Base-by-base conservation (phyloP, 2,329 filamentous ascomycete genomes). In the Immersiporthe knoxdaviesiana region DNA sequence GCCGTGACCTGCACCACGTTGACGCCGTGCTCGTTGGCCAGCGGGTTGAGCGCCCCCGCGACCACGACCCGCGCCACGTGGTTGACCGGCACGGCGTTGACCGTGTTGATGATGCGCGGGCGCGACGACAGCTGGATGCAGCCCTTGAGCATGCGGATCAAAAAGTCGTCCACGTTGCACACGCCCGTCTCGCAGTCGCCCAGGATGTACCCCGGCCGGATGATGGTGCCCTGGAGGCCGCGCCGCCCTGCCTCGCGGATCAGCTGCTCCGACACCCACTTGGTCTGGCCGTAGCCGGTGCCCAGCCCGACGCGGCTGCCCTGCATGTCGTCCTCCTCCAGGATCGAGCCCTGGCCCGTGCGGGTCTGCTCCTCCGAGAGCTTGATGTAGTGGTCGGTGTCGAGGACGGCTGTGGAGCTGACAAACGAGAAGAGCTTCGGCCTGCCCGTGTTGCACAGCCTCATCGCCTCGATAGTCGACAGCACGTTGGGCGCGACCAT, bases 211-310 rank as follows among this genome's bases (percentile, higher is more conserved):
- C 95, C 94, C 3, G 95, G 91, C 16, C 95, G 89, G 63, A 97
- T 84, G 56, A 97, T 88, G 30, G 90, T 86, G 21, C 93, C 94
- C 21, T 81, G 83, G 1, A 97, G 87, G 16, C 95, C 94, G 68
- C 92, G 87, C 68, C 83, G 84, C 63, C 94, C 93, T 35, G 95
- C 94, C 78, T 93, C 91, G 32, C 92, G 87, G 30, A 94, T 87
- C 62, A 97, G 84, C 63, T 87, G 81, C 74, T 90, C 87, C 14
- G 87, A 86, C 7, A 88, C 92, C 94, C 94, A 97, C 81, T 98
- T 97, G 73, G 88, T 89, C 79, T 97, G 94, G 2, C 95, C 94
- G 75, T 97, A 97, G 6, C 95, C 94, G 0, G 92, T 97, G 52
- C 89, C 89, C 1, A 97, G 88, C 41, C 92, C 92, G 65, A 84